Base-by-base conservation (phyloP, 257 asterid genomes). In the Coffea eugenioides region DNA sequence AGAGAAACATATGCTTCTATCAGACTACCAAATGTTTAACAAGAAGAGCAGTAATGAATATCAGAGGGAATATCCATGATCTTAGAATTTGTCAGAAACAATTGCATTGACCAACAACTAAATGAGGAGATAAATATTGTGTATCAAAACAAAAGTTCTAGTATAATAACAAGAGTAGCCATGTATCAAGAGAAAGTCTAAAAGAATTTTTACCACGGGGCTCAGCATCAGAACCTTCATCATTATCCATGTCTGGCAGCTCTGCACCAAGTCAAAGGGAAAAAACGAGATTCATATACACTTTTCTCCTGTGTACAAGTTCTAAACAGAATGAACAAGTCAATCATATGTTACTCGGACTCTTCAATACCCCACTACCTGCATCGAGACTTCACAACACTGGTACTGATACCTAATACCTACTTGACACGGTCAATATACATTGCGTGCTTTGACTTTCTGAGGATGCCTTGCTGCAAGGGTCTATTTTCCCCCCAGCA, bases 161-260 rank as follows among this genome's bases (percentile, higher is more conserved):
- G 16, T 36, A 74, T 10, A 74, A 23, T 68, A 6, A 43, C 39
- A 74, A 54, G 27, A 54, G 39, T 56, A 43, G 57, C 56, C 27
- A 74, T 16, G 43, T 10, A 73, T 18, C 0, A 5, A 36, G 21
- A 46, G 16, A 7, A 12, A 3, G 6, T 65, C 27, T 39, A 76
- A 69, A 68, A 68, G 75, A 78, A 71, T 8, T 77, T 75, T 59
- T 70, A 77, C 59, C 84, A 76, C 69, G 85, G 72, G 80, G 89
- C 79, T 87, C 97, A 59, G 86, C 83, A 82, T 85, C 97, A 36
- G 92, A 88, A 75, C 84, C 90, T 68, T 84, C 97, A 73, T 85
- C 98, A 52, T 81, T 97, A 71, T 91, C 97, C 0, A 89, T 97
- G 23, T 93, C 97, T 2, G 97, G 96, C 78, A 95, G 97, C 80